Evolutionary conservation across 257 asterid genomes (phyloP), one percentile per base, ranked within the genome.

Genomic region (Anisodus tanguticus): DNA sequence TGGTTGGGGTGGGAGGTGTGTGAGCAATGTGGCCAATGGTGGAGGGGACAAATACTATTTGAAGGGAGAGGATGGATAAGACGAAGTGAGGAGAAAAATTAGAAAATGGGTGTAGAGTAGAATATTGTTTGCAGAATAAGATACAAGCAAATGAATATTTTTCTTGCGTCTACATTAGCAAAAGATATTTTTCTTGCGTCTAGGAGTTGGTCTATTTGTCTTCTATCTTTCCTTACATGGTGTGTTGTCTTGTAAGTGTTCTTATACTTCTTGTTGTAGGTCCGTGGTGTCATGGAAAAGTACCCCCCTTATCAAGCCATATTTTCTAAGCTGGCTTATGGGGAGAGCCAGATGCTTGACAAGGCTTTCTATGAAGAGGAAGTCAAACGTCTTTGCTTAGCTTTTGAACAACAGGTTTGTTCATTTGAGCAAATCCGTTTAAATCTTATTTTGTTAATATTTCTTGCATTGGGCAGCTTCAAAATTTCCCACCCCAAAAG

Each of bases 261-360:
- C 77, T 80, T 69, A 13, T 79, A 31, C 80, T 79, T 37, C 49
- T 26, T 86, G 8, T 72, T 90, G 87, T 85, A 95, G 98, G 98
- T 95, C 79, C 98, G 98, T 54, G 92, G 84, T 86, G 97, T 89
- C 74, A 90, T 95, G 95, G 98, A 95, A 62, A 95, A 95, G 87
- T 95, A 94, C 82, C 98, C 97, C 78, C 97, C 98, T 62, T 95
- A 95, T 82, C 98, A 95, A 70, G 66, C 98, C 85, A 93, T 94
- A 82, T 94, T 95, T 85, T 60, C 94, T 12, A 95, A 92, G 92
- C 69, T 95, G 68, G 92, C 98, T 43, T 95, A 94, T 85, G 98
- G 98, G n/a, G 98, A 93, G 90, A 95, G 98, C 88, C 98, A 95
- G 90, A 90, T 95, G 88, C 98, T 95, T 45, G 98, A 94, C 93